Conservation (phyloP, 2,329 filamentous ascomycete species). For the Esteya vermicola region DNA sequence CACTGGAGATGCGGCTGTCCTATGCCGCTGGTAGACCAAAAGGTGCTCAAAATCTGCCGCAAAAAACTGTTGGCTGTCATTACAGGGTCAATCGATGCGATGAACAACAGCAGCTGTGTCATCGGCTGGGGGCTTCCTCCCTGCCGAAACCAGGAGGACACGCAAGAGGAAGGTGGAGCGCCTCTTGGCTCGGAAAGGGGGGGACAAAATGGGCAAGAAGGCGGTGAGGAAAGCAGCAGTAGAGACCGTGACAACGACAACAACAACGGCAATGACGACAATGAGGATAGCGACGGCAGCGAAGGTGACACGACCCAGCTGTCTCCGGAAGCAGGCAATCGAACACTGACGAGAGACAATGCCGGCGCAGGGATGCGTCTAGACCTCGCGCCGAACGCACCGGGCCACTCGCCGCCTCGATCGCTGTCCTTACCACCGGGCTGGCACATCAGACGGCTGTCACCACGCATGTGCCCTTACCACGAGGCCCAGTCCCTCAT, state of each 20-base stretch:
- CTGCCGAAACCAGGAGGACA: background rate
- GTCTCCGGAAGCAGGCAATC: too few species aligned
- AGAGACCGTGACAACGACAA: background rate
- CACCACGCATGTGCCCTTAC: conserved; percentile 5
- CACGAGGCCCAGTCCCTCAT: conserved; percentile 5
- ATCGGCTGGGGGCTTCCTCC: too few species aligned
- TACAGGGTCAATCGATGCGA: background rate
- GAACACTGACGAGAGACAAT: too few species aligned
- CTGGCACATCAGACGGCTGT: too few species aligned
- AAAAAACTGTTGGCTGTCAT: background rate
- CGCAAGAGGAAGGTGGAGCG: too few species aligned
- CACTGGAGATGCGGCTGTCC: conserved; percentile 5
- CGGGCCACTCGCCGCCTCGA: too few species aligned
- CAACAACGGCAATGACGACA: background rate
- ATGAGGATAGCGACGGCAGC: background rate
- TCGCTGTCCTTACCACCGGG: too few species aligned
- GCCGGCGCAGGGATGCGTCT: too few species aligned
- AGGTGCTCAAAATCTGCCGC: conserved; percentile 1
- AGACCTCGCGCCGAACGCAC: too few species aligned
- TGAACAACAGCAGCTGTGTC: too few species aligned
- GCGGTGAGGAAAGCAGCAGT: conserved; percentile 1
- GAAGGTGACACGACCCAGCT: too few species aligned
- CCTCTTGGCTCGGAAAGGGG: too few species aligned
- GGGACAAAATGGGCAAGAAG: background rate
- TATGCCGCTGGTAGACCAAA: background rate